Evolutionary conservation across 306 rosid genomes (phyloP).

Genomic region (Dalbergia cochinchinensis): DNA sequence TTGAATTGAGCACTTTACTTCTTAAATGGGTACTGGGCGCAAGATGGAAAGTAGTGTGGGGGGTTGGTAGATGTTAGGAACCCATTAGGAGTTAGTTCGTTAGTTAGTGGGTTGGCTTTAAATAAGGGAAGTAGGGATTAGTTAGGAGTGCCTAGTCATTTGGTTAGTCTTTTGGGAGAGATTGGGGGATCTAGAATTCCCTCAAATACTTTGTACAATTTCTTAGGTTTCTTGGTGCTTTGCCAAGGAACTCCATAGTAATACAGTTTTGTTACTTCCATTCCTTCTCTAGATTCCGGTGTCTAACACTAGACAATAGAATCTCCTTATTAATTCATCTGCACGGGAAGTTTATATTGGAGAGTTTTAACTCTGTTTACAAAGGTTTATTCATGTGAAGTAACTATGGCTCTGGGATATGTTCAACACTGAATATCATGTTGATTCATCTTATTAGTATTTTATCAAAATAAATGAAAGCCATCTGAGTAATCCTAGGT

Average conservation of each 20-base stretch:
- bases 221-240: too few relatives aligned
- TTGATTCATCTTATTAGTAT: conserved; percentile 8
- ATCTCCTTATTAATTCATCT: conserved; percentile 30
- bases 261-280: too few relatives aligned
- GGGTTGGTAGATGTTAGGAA: not conserved
- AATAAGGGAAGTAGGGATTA: too few relatives aligned
- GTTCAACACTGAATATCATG: conserved; percentile 13
- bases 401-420: conserved; percentile 13
- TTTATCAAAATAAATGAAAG: conserved; percentile 14
- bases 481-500: conserved; percentile 25
- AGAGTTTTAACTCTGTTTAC: not conserved
- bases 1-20: conserved; percentile 20
- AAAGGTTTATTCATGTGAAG: conserved; percentile 10
- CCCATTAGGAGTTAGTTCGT: too few relatives aligned
- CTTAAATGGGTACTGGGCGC: conserved; percentile 5
- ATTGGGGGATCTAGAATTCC: too few relatives aligned
- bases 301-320: not conserved
- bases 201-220: too few relatives aligned
- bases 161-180: too few relatives aligned
- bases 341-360: not conserved
- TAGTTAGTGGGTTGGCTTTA: too few relatives aligned
- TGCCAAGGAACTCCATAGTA: too few relatives aligned
- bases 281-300: too few relatives aligned
- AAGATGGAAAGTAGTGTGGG: not conserved
- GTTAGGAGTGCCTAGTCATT: too few relatives aligned